Evolutionary conservation across 495 filamentous ascomycete species (phyloP).

Genomic region (Cetradonia linearis): DNA sequence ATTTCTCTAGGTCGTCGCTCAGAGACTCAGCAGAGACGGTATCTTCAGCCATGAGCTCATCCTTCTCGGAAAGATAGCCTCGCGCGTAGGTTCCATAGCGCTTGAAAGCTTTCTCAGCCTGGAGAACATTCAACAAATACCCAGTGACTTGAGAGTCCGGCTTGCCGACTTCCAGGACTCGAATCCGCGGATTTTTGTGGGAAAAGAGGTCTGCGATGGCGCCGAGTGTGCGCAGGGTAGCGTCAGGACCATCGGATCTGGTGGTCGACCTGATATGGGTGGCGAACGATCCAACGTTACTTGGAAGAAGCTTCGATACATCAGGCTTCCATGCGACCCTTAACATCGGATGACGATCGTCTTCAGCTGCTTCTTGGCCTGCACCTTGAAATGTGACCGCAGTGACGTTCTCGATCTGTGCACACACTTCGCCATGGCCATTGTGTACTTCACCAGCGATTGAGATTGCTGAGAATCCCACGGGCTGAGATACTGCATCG

Average conservation of each 20-base stretch:
- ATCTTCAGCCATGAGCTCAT: too few relatives aligned
- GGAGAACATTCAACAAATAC: too few relatives aligned
- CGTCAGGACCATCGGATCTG: neutral
- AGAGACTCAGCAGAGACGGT: too few relatives aligned
- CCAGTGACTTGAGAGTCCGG: too few relatives aligned
- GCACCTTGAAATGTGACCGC: neutral
- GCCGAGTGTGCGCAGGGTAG: neutral
- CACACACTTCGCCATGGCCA: conserved; percentile 1
- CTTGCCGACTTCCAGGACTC: neutral
- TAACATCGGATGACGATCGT: conserved; percentile 11
- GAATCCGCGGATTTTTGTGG: neutral
- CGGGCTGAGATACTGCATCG: neutral
- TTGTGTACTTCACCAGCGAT: conserved; percentile 5
- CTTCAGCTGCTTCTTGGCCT: neutral
- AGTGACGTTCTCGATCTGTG: neutral
- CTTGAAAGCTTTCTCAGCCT: too few relatives aligned
- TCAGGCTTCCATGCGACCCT: conserved; percentile 6
- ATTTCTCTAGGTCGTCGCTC: too few relatives aligned
- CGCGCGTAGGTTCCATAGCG: too few relatives aligned
- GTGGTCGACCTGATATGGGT: too few relatives aligned
- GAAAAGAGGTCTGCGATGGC: neutral
- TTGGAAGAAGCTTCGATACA: neutral
- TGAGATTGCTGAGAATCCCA: neutral
- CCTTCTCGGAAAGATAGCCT: too few relatives aligned
- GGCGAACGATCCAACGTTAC: too few relatives aligned